Evolutionary conservation across 176 grass and related monocot species (phyloP), one percentile per base, ranked within the genome.

Genomic region (Calamus simplicifolius): DNA sequence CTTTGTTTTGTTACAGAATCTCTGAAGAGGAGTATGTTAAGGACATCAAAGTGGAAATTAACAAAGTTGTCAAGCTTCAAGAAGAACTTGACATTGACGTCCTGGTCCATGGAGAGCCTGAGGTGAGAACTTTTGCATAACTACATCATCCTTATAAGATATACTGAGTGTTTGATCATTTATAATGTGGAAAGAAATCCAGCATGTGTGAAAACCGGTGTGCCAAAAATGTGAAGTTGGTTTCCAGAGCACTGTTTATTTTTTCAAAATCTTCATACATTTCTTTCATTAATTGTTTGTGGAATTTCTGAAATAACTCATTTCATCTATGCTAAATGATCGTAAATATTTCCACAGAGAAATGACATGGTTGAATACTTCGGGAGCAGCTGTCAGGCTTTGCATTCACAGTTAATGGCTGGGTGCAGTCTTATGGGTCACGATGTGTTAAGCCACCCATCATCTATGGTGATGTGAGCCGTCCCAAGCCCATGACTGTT

Each of bases 331-430:
- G 31, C 31, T 38, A 31, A 31, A 31, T 31, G 29, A 31, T 31
- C 1, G 4, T 5, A 23, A 23, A 23, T 31, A 6, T 67, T 75
- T 17, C 62, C 76, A 68, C 80, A 96, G 91, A 90, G 86, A 71
- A 96, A 96, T 49, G 91, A 96, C 68, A 96, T 96, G 86, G 91
- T 96, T 75, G 91, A 96, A 68, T 96, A 96, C 80, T 96, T 96
- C 0, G 91, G 91, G 91, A 96, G 72, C 91, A 96, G 77, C 48
- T 96, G 57, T 96, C 86, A 66, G 91, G 91, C 65, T 96, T 96
- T 77, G 91, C 91, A 15, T 96, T 96, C 63, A 96, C 91, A 59
- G 86, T 82, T 52, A 96, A 96, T 16, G 91, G 91, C 51, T 96
- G 91, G 86, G 91, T 96, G 63, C 91, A 96, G 54, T 96, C 91